Evolutionary conservation across 371 early-diverging fungal species (phyloP).

Genomic region (Mucor mucedo): DNA sequence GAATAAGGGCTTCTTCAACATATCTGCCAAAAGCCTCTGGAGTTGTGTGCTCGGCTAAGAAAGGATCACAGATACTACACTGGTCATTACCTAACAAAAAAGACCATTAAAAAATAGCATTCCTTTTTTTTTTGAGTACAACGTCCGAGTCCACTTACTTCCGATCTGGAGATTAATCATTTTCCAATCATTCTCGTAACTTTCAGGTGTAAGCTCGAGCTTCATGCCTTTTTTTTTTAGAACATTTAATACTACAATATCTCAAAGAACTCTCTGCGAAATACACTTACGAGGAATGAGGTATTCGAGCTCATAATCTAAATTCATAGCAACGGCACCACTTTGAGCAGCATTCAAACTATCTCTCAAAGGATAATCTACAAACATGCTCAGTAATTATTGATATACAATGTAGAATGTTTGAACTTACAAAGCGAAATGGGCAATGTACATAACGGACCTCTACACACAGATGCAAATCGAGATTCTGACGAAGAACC

Average conservation of each 20-base stretch:
- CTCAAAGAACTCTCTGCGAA: no score
- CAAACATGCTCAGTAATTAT: not conserved
- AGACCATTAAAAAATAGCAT: no score
- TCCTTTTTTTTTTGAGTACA: no score
- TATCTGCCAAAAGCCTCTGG: conserved; percentile 29
- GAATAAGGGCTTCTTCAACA: conserved; percentile 29
- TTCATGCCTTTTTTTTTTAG: conserved; percentile 16
- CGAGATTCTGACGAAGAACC: conserved; percentile 32
- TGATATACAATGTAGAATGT: not conserved
- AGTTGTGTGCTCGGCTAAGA: not conserved
- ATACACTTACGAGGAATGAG: no score
- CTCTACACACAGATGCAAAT: conserved; percentile 7
- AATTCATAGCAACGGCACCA: no score
- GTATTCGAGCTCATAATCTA: no score
- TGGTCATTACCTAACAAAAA: conserved; percentile 28
- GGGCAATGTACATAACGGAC: not conserved
- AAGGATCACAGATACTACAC: conserved; percentile 2
- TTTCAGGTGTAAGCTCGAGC: not conserved
- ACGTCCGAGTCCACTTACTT: conserved; percentile 10
- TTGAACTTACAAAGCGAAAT: conserved; percentile 11
- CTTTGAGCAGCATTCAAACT: no score
- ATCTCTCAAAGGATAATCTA: no score
- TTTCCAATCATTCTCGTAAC: conserved; percentile 32
- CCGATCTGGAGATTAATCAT: conserved; percentile 37
- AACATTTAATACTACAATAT: no score